phyloP scores from a whole-genome alignment of 345 rosid species.

The Physaria fendleri region DNA sequence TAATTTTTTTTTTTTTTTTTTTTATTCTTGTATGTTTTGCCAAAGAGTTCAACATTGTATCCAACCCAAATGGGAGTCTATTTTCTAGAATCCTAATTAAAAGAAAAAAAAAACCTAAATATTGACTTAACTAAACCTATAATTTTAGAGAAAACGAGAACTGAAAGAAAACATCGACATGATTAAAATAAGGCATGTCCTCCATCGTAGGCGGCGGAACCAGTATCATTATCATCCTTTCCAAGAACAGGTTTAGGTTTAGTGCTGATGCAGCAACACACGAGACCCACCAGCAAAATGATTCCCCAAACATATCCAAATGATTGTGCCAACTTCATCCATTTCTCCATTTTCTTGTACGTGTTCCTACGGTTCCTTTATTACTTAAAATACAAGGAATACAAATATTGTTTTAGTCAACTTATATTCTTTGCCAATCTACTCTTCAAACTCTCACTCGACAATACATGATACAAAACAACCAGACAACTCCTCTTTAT shows the following conservation, averaged over 20 bases:
- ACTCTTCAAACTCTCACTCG: neutral
- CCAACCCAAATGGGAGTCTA: too few relatives aligned
- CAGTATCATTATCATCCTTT: slow-evolving; percentile 25
- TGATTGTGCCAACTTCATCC: slow-evolving; percentile 51
- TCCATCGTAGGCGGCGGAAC: slow-evolving; percentile 40
- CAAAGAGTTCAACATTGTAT: too few relatives aligned
- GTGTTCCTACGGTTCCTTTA: neutral
- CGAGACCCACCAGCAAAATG: slow-evolving; percentile 49
- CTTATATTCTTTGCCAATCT: neutral
- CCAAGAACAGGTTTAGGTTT: slow-evolving; percentile 36
- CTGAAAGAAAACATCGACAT: neutral
- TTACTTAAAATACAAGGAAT: too few relatives aligned
- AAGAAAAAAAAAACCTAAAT: too few relatives aligned
- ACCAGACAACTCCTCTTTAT: neutral
- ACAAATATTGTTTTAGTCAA: too few relatives aligned
- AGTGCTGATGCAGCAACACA: slow-evolving; percentile 65
- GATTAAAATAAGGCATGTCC: slow-evolving; percentile 24
- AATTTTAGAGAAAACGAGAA: too few relatives aligned
- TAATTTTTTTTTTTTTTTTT: too few relatives aligned
- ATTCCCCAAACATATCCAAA: slow-evolving; percentile 67
- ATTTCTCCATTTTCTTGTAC: slow-evolving; percentile 48
- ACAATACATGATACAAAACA: neutral
- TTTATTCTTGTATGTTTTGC: too few relatives aligned
- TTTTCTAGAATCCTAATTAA: too few relatives aligned
- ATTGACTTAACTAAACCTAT: too few relatives aligned